phyloP scores from a whole-genome alignment of 148 eudicot species.

The Chenopodium album region DNA sequence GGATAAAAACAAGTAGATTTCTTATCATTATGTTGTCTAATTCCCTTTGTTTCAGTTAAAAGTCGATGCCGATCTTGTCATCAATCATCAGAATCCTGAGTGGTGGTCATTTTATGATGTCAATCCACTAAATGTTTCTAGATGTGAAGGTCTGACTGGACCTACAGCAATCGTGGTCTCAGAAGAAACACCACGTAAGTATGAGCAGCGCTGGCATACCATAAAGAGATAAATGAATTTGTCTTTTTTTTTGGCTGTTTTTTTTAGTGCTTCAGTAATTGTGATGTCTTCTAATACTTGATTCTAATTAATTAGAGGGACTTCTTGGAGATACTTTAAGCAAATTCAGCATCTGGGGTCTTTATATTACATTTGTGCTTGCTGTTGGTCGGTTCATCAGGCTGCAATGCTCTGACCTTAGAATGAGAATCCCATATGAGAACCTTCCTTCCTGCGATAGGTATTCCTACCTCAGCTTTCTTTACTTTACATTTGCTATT shows the following conservation, averaged over 20 bases:
- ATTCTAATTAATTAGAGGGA: constrained; percentile 59
- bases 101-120: constrained; percentile 97
- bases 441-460: constrained; percentile 98
- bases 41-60: constrained; percentile 33
- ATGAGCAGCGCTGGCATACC: constrained; percentile 2
- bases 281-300: constrained; percentile 16
- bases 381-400: constrained; percentile 98
- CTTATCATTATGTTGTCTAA: background rate
- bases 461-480: constrained; percentile 30
- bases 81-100: constrained; percentile 51
- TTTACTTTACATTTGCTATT: background rate
- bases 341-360: constrained; percentile 99
- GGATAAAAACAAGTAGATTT: background rate
- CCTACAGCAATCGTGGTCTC: constrained; percentile 89
- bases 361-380: constrained; percentile 93
- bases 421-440: constrained; percentile 98
- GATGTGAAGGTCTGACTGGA: constrained; percentile 71
- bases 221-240: background rate
- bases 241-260: background rate
- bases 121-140: constrained; percentile 40
- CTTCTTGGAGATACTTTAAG: constrained; percentile 93
- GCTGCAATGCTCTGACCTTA: constrained; percentile 91
- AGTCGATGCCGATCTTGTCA: constrained; percentile 73
- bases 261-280: constrained; percentile 12
- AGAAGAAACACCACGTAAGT: constrained; percentile 99